Conservation (phyloP, 129 eudicot species). For the Pseudognaphalium luteoalbum region DNA sequence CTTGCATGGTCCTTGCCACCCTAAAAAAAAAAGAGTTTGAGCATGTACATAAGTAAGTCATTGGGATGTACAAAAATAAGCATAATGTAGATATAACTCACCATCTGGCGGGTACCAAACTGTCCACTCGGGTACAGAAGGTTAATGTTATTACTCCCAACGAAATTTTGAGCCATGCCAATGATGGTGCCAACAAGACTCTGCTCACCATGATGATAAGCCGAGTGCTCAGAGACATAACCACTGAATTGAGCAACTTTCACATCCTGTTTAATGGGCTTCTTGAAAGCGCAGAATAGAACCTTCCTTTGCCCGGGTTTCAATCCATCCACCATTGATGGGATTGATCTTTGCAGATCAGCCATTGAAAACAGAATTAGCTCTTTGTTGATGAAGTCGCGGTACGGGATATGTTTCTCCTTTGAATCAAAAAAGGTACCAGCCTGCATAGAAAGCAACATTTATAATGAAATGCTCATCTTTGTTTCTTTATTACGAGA, state of each 20-base stretch:
- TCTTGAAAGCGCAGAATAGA: slow-evolving; percentile 82
- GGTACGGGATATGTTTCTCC: slow-evolving; percentile 67
- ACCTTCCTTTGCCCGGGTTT: slow-evolving; percentile 97
- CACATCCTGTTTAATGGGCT: slow-evolving; percentile 61
- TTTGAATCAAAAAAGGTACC: too few relatives aligned
- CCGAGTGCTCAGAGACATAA: slow-evolving; percentile 85
- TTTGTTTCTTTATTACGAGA: too few relatives aligned
- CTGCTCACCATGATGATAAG: slow-evolving; percentile 95
- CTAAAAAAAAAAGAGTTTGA: slow-evolving; percentile 26
- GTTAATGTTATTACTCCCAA: slow-evolving; percentile 88
- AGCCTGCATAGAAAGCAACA: too few relatives aligned
- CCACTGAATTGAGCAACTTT: slow-evolving; percentile 92
- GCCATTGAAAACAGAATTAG: slow-evolving; percentile 84
- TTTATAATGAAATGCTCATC: too few relatives aligned
- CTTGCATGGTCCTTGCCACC: slow-evolving; percentile 99
- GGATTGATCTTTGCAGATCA: slow-evolving; percentile 89
- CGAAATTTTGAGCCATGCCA: slow-evolving; percentile 93
- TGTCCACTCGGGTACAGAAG: slow-evolving; percentile 79
- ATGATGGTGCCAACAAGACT: slow-evolving; percentile 78
- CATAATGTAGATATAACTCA: slow-evolving; percentile 14
- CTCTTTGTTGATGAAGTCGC: slow-evolving; percentile 93
- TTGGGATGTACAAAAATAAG: neutral
- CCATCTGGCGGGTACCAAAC: slow-evolving; percentile 95
- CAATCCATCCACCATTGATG: slow-evolving; percentile 88
- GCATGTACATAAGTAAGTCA: neutral